Conservation (phyloP, 228 moss, liverwort and hornwort genomes). For the Sphagnum fallax region DNA sequence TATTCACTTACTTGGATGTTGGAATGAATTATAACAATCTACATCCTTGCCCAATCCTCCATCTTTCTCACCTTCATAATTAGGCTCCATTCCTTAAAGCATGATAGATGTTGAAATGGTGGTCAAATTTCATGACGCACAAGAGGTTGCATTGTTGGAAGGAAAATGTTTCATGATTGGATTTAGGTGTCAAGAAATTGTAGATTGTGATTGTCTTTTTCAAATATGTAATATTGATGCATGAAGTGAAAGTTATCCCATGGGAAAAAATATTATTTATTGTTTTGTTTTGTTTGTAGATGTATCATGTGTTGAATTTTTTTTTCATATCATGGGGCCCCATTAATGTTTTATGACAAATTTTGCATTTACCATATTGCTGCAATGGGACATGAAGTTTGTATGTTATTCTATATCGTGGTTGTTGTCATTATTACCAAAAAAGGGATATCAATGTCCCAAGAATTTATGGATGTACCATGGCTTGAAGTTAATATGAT, state of each 20-base stretch:
- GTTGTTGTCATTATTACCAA: no score
- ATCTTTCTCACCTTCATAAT: background rate
- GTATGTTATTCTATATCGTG: background rate
- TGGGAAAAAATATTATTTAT: background rate
- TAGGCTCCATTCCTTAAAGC: background rate
- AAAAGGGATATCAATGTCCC: no score
- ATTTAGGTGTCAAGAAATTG: background rate
- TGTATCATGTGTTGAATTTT: conserved; percentile 67
- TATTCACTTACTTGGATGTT: conserved; percentile 86
- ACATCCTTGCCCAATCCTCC: background rate
- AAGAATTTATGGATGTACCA: no score
- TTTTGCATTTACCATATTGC: conserved; percentile 89
- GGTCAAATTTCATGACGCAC: no score
- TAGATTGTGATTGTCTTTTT: background rate
- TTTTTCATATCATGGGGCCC: conserved; percentile 71
- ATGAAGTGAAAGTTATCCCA: background rate
- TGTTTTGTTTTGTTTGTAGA: conserved; percentile 21
- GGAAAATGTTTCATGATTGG: background rate
- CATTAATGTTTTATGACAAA: conserved; percentile 64
- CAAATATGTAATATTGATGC: background rate
- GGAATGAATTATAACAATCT: conserved; percentile 73
- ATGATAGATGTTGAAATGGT: background rate
- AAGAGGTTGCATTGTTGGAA: no score
- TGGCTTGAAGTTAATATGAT: no score
- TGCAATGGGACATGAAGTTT: conserved; percentile 79